Conservation (phyloP, 2,329 filamentous ascomycete species). For the Rugonectria rugulosa region DNA sequence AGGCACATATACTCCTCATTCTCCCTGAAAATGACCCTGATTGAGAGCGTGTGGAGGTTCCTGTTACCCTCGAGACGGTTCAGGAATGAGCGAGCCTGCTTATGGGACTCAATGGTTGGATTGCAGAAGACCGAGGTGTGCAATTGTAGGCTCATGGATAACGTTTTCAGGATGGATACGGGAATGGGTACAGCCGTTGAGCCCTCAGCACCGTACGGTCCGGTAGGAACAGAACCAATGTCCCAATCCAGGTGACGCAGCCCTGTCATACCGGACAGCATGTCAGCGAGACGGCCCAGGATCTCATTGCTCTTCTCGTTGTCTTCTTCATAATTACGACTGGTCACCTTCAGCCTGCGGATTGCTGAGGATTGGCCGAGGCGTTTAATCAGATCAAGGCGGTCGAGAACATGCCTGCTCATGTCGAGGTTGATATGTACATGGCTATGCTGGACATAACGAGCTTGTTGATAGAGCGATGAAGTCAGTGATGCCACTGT, state of each 20-base stretch:
- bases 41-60: conserved; percentile 7
- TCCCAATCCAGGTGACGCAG: conserved; percentile 11
- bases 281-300: not conserved
- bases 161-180: not conserved
- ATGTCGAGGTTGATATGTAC: conserved; percentile 15
- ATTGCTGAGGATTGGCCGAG: conserved; percentile 11
- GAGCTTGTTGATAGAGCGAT: conserved; percentile 3
- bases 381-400: conserved; percentile 7
- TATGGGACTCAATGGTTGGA: not conserved
- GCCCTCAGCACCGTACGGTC: not conserved
- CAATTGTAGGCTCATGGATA: not conserved
- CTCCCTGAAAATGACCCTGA: conserved; percentile 2
- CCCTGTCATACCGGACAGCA: conserved; percentile 11
- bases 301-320: not conserved
- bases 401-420: not conserved
- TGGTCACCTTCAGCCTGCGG: conserved; percentile 7
- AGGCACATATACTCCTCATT: conserved; percentile 3
- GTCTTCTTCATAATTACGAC: not conserved
- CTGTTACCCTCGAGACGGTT: not conserved
- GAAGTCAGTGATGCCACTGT: not conserved
- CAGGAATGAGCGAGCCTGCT: conserved; percentile 2
- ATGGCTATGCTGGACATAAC: conserved; percentile 11
- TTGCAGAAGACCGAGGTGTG: conserved; percentile 12
- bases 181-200: not conserved
- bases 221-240: not conserved